phyloP scores from a whole-genome alignment of 2,329 filamentous ascomycete species.

The Parastagonospora avenae region DNA sequence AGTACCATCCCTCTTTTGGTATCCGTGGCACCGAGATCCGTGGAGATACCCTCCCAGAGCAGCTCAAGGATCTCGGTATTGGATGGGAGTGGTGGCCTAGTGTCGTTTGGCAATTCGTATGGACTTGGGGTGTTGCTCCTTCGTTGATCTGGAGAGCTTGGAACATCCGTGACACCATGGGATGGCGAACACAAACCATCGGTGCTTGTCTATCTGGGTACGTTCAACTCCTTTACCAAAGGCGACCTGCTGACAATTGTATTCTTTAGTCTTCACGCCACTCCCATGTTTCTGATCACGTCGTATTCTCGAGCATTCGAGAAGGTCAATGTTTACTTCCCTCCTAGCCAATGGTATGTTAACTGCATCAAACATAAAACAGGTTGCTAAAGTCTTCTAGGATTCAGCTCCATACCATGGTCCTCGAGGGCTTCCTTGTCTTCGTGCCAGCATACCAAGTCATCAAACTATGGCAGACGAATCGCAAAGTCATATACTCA shows the following conservation, averaged over 20 bases:
- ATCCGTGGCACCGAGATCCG: constrained; percentile 17
- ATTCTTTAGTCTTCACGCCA: constrained; percentile 17
- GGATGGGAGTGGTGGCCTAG: constrained; percentile 30
- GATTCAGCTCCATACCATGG: constrained; percentile 23
- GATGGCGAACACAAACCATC: constrained; percentile 25
- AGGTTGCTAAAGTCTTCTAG: not conserved
- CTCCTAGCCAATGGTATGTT: constrained; percentile 21
- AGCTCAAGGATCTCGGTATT: constrained; percentile 17
- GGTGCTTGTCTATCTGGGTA: constrained; percentile 22
- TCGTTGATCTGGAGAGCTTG: constrained; percentile 19
- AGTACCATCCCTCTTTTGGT: constrained; percentile 24
- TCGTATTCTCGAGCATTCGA: constrained; percentile 19
- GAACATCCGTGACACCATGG: constrained; percentile 19
- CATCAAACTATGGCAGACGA: constrained; percentile 10
- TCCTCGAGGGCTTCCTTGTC: constrained; percentile 20
- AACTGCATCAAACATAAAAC: not conserved
- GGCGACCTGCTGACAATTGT: not conserved
- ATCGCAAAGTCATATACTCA: not conserved
- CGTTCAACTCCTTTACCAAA: not conserved
- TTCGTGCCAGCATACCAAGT: constrained; percentile 23
- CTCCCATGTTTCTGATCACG: constrained; percentile 25
- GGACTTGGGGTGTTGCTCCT: constrained; percentile 25
- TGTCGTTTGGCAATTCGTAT: constrained; percentile 23
- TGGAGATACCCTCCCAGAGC: constrained; percentile 16
- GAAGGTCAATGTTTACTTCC: constrained; percentile 19